Evolutionary conservation across 768 basidiomycete species (phyloP), one percentile per base, ranked within the genome.

Genomic region (Lactarius psammicola): DNA sequence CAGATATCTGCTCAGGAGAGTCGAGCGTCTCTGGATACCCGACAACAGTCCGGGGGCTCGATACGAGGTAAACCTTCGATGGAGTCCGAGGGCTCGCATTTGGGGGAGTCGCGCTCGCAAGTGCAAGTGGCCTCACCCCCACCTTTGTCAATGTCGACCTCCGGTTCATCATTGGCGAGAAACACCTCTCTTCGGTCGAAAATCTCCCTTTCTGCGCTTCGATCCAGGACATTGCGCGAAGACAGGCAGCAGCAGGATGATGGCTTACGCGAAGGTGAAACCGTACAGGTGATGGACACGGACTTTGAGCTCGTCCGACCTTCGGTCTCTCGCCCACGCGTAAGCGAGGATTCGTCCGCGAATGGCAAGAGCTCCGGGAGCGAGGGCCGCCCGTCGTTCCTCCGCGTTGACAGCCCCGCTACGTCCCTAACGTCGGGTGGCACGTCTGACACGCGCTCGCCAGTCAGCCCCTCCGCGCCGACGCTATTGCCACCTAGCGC

Each of bases 291-390:
- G 9, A 78, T 89, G 72, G 88, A 92, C 72, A 87, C 87, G 80
- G 90, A 92, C 69, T 93, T 94, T 69, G 88, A 92, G 76, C 82
- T 92, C 17, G 80, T 93, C 38, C 80, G 83, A 28, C 91, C 90
- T 0, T 80, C 76, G n/a, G 67, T 88, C 13, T 76, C 83, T 0
- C 78, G 77, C 28, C 69, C 80, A 28, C 38, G 83, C 36, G 74
- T 76, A 13, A 87, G 85, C 70, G 85, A 86, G 61, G 88, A 89
- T 58, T 85, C 85, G 4, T 63, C 65, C 0, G 61, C 68, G 42
- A 72, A 70, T 46, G 66, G 42, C 34, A 62, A 60, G 40, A 60
- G 56, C 59, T 40, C 57, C 8, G 60, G 49, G 49, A 67, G 64
- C 10, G 60, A 62, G 2, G 71, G 72, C 9, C 60, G 62, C 31